These are phyloP conservation scores for Aspergillus bridgeri DNA, from an alignment of 495 filamentous ascomycete species.

Conservation along the genomic window DNA sequence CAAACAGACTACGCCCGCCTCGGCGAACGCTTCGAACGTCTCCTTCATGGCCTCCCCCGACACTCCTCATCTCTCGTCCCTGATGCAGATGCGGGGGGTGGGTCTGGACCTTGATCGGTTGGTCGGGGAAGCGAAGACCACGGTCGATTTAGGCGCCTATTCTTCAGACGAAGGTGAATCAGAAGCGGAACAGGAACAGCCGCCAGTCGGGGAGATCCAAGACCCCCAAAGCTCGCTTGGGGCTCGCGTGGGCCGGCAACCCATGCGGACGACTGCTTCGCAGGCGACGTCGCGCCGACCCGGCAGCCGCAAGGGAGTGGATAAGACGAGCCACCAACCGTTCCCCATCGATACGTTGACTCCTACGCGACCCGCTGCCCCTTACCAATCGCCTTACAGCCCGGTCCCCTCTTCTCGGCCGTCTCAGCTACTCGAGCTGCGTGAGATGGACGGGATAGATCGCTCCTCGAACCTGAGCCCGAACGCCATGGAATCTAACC, in stretches of 20 bases:
- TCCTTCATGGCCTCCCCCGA: constrained; percentile 53
- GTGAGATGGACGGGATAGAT: constrained; percentile 50
- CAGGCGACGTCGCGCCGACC: constrained; percentile 51
- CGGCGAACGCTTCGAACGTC: constrained; percentile 18
- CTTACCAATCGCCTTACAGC: constrained; percentile 34
- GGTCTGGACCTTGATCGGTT: constrained; percentile 60
- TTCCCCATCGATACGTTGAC: constrained; percentile 28
- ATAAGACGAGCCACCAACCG: constrained; percentile 28
- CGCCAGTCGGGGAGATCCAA: constrained; percentile 11
- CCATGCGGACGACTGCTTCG: constrained; percentile 55
- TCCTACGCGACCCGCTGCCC: constrained; percentile 29
- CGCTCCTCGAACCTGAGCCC: constrained; percentile 65
- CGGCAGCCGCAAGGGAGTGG: constrained; percentile 53
- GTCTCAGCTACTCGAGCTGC: constrained; percentile 34
- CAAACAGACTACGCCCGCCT: constrained; percentile 10
- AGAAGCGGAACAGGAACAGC: constrained; percentile 17
- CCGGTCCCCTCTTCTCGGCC: constrained; percentile 23
- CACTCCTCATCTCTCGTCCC: constrained; percentile 71
- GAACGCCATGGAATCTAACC: constrained; percentile 73
- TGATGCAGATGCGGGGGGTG: constrained; percentile 64
- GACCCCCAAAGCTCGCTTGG: constrained; percentile 15
- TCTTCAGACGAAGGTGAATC: constrained; percentile 30
- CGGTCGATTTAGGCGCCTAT: constrained; percentile 25
- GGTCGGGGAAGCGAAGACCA: constrained; percentile 26
- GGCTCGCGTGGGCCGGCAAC: constrained; percentile 38